These are phyloP conservation scores for Fusarium redolens DNA, from an alignment of 2,329 filamentous ascomycete genomes.

Conservation along the genomic window DNA sequence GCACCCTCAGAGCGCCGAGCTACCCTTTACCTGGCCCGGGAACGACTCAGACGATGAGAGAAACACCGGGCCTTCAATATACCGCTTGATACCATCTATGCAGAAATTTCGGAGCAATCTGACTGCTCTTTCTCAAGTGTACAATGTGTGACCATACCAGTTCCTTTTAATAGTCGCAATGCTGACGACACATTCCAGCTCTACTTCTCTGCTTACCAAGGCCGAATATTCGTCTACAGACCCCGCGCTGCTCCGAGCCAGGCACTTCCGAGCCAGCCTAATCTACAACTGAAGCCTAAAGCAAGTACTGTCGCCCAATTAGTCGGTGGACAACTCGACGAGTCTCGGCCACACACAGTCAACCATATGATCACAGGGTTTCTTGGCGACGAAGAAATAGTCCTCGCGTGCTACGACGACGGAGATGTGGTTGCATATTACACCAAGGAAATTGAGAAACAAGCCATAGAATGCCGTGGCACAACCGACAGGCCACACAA, in stretches of 20 bases:
- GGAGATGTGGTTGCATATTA: slow-evolving; percentile 81
- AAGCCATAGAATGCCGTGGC: slow-evolving; percentile 49
- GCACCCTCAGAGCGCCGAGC: slow-evolving; percentile 38
- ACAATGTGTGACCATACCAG: slow-evolving; percentile 57
- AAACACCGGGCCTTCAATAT: slow-evolving; percentile 41
- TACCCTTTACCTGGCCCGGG: slow-evolving; percentile 47
- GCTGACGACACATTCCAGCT: slow-evolving; percentile 53
- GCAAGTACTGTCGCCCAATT: slow-evolving; percentile 53
- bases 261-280: slow-evolving; percentile 59
- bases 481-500: slow-evolving; percentile 3
- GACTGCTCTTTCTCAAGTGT: slow-evolving; percentile 67
- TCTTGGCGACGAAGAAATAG: slow-evolving; percentile 75
- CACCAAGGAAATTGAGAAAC: slow-evolving; percentile 63
- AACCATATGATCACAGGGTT: slow-evolving; percentile 78
- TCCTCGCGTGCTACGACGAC: slow-evolving; percentile 77
- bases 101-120: slow-evolving; percentile 64
- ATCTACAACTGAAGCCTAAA: slow-evolving; percentile 61
- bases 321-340: slow-evolving; percentile 66
- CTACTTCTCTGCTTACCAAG: slow-evolving; percentile 70
- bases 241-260: slow-evolving; percentile 60
- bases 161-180: not conserved
- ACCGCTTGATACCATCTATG: slow-evolving; percentile 48
- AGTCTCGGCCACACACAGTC: slow-evolving; percentile 66
- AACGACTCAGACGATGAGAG: slow-evolving; percentile 41
- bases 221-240: slow-evolving; percentile 67